Percentiles rank a stretch among this genome's conserved stretches.
phyloP scores from a whole-genome alignment of 345 rosid genomes.

The Schrenkiella parvula region DNA sequence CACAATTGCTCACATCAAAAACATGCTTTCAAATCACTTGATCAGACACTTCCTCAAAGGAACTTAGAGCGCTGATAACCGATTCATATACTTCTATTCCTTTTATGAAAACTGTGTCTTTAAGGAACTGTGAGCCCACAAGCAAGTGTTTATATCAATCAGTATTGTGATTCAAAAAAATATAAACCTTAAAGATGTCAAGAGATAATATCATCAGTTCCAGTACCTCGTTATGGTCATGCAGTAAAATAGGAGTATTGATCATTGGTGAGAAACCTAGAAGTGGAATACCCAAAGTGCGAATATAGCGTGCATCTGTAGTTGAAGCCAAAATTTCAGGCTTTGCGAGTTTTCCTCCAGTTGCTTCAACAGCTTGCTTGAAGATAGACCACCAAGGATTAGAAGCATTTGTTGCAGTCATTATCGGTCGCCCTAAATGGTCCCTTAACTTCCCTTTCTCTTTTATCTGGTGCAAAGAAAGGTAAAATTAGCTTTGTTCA shows the following conservation, averaged over 20 bases:
- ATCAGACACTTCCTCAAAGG: conserved; percentile 44
- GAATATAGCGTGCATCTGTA: conserved; percentile 70
- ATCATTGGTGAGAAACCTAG: conserved; percentile 89
- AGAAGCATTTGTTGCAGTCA: conserved; percentile 65
- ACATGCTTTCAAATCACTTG: conserved; percentile 24
- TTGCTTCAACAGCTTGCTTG: conserved; percentile 60
- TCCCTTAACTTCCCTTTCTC: conserved; percentile 64
- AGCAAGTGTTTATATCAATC: not conserved
- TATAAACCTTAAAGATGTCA: not conserved
- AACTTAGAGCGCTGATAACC: conserved; percentile 59
- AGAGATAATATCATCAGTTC: not conserved
- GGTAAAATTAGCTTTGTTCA: not conserved
- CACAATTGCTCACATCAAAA: not conserved
- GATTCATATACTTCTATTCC: conserved; percentile 83
- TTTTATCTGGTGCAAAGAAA: conserved; percentile 39
- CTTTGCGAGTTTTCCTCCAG: conserved; percentile 71
- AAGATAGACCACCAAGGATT: conserved; percentile 93
- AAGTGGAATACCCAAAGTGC: conserved; percentile 67
- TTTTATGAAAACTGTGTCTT: conserved; percentile 61
- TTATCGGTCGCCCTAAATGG: conserved; percentile 48
- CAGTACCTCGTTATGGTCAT: conserved; percentile 87
- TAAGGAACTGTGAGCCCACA: conserved; percentile 50
- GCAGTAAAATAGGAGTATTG: conserved; percentile 74
- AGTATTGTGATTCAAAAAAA: not conserved
- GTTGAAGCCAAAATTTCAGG: conserved; percentile 91